Conservation (phyloP, 768 basidiomycete species). For the Melanogaster broomeanus region DNA sequence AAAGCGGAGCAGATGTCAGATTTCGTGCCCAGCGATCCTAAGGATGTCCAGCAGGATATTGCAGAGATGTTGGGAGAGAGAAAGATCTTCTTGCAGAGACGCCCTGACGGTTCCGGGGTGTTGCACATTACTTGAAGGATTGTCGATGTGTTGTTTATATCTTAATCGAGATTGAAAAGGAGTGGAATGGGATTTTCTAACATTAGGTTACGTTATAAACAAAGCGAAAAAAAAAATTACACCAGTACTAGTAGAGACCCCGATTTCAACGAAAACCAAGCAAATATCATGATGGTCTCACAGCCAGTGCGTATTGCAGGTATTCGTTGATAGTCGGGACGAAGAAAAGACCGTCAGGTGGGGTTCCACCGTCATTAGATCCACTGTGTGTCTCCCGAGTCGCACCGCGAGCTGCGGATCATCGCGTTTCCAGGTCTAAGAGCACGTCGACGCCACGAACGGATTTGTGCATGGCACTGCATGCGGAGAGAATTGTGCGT, state of each 20-base stretch:
- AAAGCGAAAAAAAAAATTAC: neutral
- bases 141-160: neutral
- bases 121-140: constrained; percentile 16
- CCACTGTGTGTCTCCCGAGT: constrained; percentile 71
- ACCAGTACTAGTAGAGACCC: too few relatives aligned
- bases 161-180: too few relatives aligned
- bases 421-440: constrained; percentile 81
- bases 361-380: constrained; percentile 98
- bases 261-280: neutral
- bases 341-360: neutral
- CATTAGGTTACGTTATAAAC: neutral
- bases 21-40: too few relatives aligned
- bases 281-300: constrained; percentile 8
- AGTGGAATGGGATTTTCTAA: neutral
- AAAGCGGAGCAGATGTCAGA: too few relatives aligned
- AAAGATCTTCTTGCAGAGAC: constrained; percentile 15
- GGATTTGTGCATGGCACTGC: constrained; percentile 80
- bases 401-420: constrained; percentile 80
- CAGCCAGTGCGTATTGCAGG: constrained; percentile 21
- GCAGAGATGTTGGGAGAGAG: constrained; percentile 5
- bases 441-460: constrained; percentile 88
- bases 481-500: constrained; percentile 84
- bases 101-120: constrained; percentile 16
- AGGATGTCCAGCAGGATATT: neutral
- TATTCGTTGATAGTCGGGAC: constrained; percentile 32